A percentile compares a stretch with the other conserved stretches of the same genome.
These are phyloP conservation scores for Pachysandra terminalis DNA, from an alignment of 164 flowering plant genomes.

Conservation along the genomic window DNA sequence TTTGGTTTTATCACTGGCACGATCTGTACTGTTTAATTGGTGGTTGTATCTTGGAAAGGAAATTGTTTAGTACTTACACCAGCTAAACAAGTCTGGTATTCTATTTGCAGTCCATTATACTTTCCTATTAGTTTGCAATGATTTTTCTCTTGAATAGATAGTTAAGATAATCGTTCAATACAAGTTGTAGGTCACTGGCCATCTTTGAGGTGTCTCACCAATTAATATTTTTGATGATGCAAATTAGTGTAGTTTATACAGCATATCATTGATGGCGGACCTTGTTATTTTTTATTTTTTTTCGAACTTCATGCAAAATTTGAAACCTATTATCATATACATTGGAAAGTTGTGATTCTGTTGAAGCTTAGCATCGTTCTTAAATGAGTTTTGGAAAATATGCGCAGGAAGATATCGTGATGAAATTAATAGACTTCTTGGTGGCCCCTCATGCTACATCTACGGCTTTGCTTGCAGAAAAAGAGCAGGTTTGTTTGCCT, in stretches of 20 bases:
- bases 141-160: background rate
- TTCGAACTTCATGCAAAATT: background rate
- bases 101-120: background rate
- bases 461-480: conserved; percentile 63
- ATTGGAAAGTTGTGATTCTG: background rate
- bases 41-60: background rate
- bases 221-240: background rate
- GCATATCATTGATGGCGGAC: background rate
- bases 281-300: too few species aligned
- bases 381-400: conserved; percentile 3
- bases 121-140: background rate
- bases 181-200: too few species aligned
- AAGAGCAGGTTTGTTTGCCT: conserved; percentile 53
- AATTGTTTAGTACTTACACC: background rate
- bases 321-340: background rate
- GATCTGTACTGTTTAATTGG: background rate
- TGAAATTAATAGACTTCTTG: conserved; percentile 77
- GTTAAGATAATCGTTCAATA: background rate
- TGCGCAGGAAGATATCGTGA: conserved; percentile 80
- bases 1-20: background rate
- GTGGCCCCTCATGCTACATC: conserved; percentile 72
- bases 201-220: background rate
- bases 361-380: background rate
- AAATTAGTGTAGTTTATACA: background rate
- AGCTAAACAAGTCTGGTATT: background rate